A percentile compares a stretch with the other conserved stretches of the same genome.
These are phyloP conservation scores for Citrus inodora DNA, from an alignment of 345 rosid species.

Conservation along the genomic window DNA sequence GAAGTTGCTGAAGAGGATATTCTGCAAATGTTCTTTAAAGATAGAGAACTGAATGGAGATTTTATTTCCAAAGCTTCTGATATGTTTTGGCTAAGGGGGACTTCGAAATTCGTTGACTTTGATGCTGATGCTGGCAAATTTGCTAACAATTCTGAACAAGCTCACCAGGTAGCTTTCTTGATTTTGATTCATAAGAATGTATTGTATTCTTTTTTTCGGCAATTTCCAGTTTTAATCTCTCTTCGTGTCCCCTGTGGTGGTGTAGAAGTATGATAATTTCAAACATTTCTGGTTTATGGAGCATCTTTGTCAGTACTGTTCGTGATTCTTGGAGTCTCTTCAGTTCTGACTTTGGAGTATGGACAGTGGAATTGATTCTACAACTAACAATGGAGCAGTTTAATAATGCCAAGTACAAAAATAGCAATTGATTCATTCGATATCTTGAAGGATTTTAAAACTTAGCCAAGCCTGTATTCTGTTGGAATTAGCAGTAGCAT, in stretches of 20 bases:
- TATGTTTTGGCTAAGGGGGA: constrained; percentile 52
- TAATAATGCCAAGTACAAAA: not conserved
- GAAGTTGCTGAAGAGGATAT: constrained; percentile 71
- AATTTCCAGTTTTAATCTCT: too few relatives aligned
- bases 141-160: constrained; percentile 19
- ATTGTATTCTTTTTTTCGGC: not conserved
- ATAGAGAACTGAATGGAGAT: constrained; percentile 77
- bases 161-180: constrained; percentile 28
- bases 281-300: not conserved
- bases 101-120: constrained; percentile 36
- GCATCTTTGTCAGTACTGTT: not conserved
- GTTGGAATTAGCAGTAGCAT: not conserved
- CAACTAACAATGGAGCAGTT: not conserved
- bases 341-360: not conserved
- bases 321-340: not conserved
- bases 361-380: not conserved
- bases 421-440: not conserved
- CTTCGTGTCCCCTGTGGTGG: too few relatives aligned
- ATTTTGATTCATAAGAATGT: not conserved
- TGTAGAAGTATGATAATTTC: not conserved
- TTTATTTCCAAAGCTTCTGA: constrained; percentile 77
- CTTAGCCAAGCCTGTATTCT: not conserved
- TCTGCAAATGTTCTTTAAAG: constrained; percentile 65
- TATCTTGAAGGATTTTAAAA: not conserved
- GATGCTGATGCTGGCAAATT: constrained; percentile 26